Conservation (phyloP, 202 grass and related monocot species). For the Carex arenaria region DNA sequence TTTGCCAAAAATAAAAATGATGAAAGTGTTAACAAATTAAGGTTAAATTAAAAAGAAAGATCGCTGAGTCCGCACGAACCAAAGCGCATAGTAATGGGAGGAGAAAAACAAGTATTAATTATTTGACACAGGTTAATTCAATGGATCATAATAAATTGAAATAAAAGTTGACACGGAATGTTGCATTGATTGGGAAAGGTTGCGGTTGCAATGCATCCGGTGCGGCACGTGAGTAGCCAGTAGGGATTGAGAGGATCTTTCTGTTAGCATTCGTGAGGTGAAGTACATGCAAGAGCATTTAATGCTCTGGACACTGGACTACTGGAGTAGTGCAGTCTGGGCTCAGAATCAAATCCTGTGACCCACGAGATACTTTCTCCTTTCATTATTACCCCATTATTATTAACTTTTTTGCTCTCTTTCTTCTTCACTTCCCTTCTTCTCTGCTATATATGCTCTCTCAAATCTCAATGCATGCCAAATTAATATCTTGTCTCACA, state of each 20-base stretch:
- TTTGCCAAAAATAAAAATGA: too few species aligned
- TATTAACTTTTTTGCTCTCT: constrained; percentile 7
- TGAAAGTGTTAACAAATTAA: too few species aligned
- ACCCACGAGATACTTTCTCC: constrained; percentile 13
- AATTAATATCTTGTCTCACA: background rate
- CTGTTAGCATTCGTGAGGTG: constrained; percentile 25
- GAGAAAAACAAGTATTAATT: too few species aligned
- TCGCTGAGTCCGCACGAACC: too few species aligned
- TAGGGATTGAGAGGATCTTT: constrained; percentile 28
- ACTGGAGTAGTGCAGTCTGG: too few species aligned
- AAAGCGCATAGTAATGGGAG: too few species aligned
- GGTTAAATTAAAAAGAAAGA: too few species aligned
- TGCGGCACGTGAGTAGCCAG: constrained; percentile 30
- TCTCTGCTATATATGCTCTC: too few species aligned
- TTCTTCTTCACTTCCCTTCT: background rate
- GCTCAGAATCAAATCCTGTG: constrained; percentile 14
- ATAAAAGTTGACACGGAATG: background rate
- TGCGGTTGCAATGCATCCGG: background rate
- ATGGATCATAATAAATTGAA: background rate
- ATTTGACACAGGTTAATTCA: too few species aligned
- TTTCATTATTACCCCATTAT: constrained; percentile 29
- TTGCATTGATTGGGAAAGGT: background rate
- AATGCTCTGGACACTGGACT: background rate
- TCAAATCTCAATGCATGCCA: background rate
- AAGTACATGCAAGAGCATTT: constrained; percentile 22